These are phyloP conservation scores for Rhodotorula sp. DNA, from an alignment of 1,284 basidiomycete species.

Conservation along the genomic window DNA sequence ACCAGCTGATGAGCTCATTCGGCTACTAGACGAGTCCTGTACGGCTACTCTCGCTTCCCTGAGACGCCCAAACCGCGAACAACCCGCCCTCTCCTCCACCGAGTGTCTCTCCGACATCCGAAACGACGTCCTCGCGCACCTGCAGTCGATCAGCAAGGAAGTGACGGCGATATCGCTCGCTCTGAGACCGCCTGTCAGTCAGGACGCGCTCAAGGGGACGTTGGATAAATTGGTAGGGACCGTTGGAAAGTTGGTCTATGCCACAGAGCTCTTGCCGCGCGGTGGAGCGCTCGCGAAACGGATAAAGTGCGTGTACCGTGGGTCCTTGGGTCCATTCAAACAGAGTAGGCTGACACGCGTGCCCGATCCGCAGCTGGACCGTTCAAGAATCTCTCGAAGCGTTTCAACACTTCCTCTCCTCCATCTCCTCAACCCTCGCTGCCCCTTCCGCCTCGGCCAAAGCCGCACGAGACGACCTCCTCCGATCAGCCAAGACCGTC, in stretches of 20 bases:
- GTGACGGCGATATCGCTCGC: constrained; percentile 34
- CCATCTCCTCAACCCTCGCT: background rate
- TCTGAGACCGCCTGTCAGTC: constrained; percentile 25
- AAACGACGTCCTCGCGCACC: constrained; percentile 22
- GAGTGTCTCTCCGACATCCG: constrained; percentile 16
- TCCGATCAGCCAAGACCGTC: constrained; percentile 19
- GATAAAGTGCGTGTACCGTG: constrained; percentile 6
- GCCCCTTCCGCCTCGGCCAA: background rate
- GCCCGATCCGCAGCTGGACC: constrained; percentile 15
- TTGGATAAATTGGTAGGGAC: constrained; percentile 18
- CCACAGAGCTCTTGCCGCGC: constrained; percentile 2
- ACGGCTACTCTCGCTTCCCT: background rate
- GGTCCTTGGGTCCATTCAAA: too few species aligned
- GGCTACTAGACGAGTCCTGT: too few species aligned
- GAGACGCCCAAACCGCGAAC: background rate
- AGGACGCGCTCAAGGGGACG: constrained; percentile 8
- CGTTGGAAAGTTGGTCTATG: constrained; percentile 17
- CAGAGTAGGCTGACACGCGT: background rate
- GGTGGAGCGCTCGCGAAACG: background rate
- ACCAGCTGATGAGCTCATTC: too few species aligned
- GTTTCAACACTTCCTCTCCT: constrained; percentile 8
- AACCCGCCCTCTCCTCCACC: background rate
- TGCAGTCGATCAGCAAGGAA: constrained; percentile 17
- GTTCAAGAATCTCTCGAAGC: constrained; percentile 14
- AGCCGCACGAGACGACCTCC: constrained; percentile 13